Base-by-base conservation (phyloP, 805 yeast genomes). In the Cyberlindnera mycetangii region DNA sequence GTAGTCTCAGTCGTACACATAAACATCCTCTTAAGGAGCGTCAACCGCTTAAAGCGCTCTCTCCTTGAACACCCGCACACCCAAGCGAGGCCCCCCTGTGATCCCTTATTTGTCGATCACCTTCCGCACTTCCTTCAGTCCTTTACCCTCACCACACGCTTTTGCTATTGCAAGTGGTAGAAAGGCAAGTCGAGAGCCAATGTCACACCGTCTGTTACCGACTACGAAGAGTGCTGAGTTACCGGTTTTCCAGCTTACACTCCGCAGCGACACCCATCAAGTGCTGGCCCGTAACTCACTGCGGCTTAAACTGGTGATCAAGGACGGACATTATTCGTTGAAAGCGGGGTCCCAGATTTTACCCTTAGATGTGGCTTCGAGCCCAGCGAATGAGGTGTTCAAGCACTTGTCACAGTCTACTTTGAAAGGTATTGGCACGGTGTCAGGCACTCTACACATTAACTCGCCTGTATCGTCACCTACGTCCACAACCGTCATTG, bases 351-450 rank as follows among this genome's bases (percentile, higher is more conserved):
- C 42, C 28, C 16, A 35, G 12, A 10, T 36, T 2, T 34, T 40
- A 15, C 41, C 41, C 10, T 28, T 51, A 15, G 50, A 48, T 4
- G 21, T 33, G 25, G 19, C 38, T 7, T 24, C 24, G 9, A 51
- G 41, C 24, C n/a, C 51, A 3, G 34, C 43, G 34, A 20, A 48
- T 8, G 55, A 54, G 22, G 37, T 61, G 5, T 60, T 50, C 42
- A 53, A 51, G 33, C 58, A 57, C 40, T 49, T 58, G 24, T 52
- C 59, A 5, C 41, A 34, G 14, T 39, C 55, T 1, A 45, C 58
- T 3, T 54, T 53, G 44, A 54, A 53, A 41, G 50, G 47, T 28
- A 38, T 58, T n/a, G 60, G 60, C 3, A 8, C 34, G 0, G 45
- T 54, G 17, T 24, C 33, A 3, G 34, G 47, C 27, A 51, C 48